These are phyloP conservation scores for Serendipita sp. DNA, from an alignment of 768 basidiomycete genomes.

Conservation along the genomic window DNA sequence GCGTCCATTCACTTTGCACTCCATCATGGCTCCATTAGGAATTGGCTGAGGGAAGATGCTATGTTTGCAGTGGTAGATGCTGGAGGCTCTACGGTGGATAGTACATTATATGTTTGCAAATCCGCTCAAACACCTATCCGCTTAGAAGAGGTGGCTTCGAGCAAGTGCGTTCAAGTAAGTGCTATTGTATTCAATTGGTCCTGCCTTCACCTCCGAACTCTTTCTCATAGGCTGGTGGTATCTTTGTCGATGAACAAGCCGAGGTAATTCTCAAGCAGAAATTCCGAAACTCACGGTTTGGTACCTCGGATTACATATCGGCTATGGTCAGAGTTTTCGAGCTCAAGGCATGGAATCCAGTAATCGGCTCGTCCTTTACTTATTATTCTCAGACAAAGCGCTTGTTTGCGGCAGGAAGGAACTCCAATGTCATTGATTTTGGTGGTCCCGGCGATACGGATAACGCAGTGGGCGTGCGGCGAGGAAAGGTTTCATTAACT, in stretches of 20 bases:
- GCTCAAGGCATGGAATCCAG: background rate
- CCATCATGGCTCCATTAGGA: background rate
- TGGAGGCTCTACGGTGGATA: background rate
- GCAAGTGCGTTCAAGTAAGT: background rate
- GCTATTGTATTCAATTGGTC: background rate
- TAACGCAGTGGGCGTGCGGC: background rate
- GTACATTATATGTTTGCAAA: constrained; percentile 1
- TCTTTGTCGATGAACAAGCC: background rate
- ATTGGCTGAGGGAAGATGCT: background rate
- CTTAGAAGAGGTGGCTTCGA: background rate
- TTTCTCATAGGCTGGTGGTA: background rate
- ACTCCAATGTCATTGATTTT: background rate
- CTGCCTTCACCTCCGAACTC: too few relatives aligned
- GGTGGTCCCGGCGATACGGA: constrained; percentile 7
- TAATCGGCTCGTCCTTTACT: background rate
- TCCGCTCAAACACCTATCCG: background rate
- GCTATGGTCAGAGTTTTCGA: background rate
- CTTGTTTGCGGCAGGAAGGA: background rate
- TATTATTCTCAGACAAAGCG: constrained; percentile 5
- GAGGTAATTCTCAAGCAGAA: constrained; percentile 4
- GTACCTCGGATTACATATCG: background rate
- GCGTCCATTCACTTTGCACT: constrained; percentile 12
- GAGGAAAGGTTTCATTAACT: background rate
- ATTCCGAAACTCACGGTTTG: background rate
- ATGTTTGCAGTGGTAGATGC: background rate